Evolutionary conservation across 495 filamentous ascomycete genomes (phyloP), one percentile per base, ranked within the genome.

Genomic region (Xanthoparmelia taractica): DNA sequence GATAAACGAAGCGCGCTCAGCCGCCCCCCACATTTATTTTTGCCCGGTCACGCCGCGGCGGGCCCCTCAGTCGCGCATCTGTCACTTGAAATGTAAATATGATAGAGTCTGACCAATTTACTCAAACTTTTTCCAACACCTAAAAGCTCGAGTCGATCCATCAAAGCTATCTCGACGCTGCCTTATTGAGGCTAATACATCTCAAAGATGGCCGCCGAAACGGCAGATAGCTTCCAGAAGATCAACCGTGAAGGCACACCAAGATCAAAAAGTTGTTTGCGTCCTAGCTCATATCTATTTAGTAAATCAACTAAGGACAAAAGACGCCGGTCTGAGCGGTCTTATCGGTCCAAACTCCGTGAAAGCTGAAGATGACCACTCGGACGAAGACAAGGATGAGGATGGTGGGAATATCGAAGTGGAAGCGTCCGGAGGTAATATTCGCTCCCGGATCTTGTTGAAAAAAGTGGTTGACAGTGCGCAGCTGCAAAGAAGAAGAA

Each of bases 331-430:
- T 25, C 7, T 12, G 5, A 55, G 43, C 13, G 43, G 45, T 17
- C 23, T 20, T 29, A 55, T 63, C 31, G 29, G 31, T 31, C 3
- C n/a, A 43, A n/a, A 40, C 23, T 58, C 55, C 17, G 15, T 36
- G 43, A 50, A 67, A 48, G 76, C 70, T 60, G 79, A 82, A 63
- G 82, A 82, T 60, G 87, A 89, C 59, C 85, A 89, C 52, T 87
- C 85, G 33, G 86, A 88, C 37, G 87, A 90, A 55, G 81, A 80
- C 37, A 78, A 78, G 43, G 82, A 83, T 25, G 79, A 81, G 38
- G 80, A 78, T 23, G 73, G 70, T 34, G 72, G 67, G 58, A 77
- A 69, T 38, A 66, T 71, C 25, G 78, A 76, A 4, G 71, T 72
- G 58, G 80, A 72, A 43, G 77, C 72, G 33, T 68, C 67, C 67